Evolutionary conservation across 495 filamentous ascomycete species (phyloP), one percentile per base, ranked within the genome.

Genomic region (Daldinia bambusicola): DNA sequence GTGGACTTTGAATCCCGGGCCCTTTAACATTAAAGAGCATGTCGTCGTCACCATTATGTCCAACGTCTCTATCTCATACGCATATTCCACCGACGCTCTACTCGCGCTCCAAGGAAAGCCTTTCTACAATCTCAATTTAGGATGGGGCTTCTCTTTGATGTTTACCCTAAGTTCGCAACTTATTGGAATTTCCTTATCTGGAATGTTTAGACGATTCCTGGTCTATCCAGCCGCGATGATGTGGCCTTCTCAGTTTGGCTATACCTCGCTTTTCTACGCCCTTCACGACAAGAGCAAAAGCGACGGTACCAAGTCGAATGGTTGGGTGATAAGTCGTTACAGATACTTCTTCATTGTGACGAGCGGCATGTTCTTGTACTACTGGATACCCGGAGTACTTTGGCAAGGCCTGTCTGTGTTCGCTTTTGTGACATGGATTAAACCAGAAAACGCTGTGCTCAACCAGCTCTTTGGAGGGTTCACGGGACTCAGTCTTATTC

Each of bases 21-120:
- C 84, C 31, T 90, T 90, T 75, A 90, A 86, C 62, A 85, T 88
- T 74, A 89, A 90, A 61, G 89, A 89, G 74, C 87, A 90, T 79
- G 85, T 84, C 1, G 75, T 89, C 57, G 85, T 89, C 74, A 86
- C 84, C 2, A 82, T 90, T 55, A 90, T 89, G 86, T 78, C 78
- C 4, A 80, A 81, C 50, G 82, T 83, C 10, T 77, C 75, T 10
- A 75, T 77, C 16, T 50, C 63, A 1, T 79, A 79, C 14, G 87
- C 87, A 4, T 86, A 87, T 60, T 84, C 86, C 14, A 89, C 87
- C 2, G 87, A 89, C 62, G 80, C 87, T 41, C 81, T 90, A 40
- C 82, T 88, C 43, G 86, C 87, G 0, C 80, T 79, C 30, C 77
- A 79, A 57, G 77, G 77, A 10, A 77, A 79, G 62, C 77, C 86